Evolutionary conservation across 2,329 filamentous ascomycete genomes (phyloP).

Genomic region (Penicillium verrucosum): DNA sequence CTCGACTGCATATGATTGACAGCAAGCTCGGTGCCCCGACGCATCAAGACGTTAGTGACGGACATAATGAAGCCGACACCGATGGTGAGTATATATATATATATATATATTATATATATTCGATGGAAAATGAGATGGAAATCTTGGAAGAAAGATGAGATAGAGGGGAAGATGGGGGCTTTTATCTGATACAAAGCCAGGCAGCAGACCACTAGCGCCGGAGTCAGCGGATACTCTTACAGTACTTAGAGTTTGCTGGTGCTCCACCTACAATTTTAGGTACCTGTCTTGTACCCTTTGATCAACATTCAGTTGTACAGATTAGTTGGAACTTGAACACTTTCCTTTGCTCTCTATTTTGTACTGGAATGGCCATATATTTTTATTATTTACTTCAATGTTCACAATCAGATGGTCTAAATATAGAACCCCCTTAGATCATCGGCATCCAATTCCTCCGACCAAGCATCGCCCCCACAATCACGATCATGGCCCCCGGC

Average conservation of each 20-base stretch:
- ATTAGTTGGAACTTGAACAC: background rate
- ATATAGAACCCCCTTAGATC: conserved; percentile 13
- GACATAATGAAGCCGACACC: conserved; percentile 23
- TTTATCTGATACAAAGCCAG: conserved; percentile 9
- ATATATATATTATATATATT: background rate
- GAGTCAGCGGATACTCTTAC: background rate
- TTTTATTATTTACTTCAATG: background rate
- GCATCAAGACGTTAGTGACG: conserved; percentile 31
- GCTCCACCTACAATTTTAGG: background rate
- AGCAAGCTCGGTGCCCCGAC: conserved; percentile 37
- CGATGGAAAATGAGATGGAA: background rate
- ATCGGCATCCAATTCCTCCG: conserved; percentile 6
- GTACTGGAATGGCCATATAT: background rate
- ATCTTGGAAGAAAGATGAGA: background rate
- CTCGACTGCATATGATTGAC: conserved; percentile 24
- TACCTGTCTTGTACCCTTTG: background rate
- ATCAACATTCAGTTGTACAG: background rate
- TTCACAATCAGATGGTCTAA: background rate
- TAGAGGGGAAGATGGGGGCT: conserved; percentile 1
- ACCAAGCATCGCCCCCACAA: background rate
- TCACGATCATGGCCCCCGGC: no score
- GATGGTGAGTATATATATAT: background rate
- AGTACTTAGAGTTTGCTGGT: background rate
- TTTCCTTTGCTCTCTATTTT: background rate
- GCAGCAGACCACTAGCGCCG: conserved; percentile 10